phyloP scores from a whole-genome alignment of 176 grass and related monocot species.

The Musa schizocarpa region DNA sequence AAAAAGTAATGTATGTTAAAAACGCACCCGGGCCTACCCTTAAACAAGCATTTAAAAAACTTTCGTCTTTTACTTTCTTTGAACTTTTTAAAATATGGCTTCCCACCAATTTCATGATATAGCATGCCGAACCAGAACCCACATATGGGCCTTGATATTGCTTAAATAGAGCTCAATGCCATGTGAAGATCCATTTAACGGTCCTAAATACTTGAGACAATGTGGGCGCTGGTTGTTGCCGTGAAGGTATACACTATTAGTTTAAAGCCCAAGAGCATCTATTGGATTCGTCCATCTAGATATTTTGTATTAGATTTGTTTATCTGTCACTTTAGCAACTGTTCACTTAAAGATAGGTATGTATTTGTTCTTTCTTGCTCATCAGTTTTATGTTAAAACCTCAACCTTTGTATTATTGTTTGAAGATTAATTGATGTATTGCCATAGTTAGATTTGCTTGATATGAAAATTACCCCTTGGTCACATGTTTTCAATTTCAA shows the following conservation, averaged over 20 bases:
- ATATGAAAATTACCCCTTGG: no score
- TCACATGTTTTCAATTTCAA: no score
- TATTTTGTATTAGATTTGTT: neutral
- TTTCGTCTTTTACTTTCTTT: neutral
- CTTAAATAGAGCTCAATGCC: neutral
- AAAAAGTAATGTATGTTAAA: no score
- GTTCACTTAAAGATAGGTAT: no score
- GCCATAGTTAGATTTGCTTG: no score
- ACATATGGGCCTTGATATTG: neutral
- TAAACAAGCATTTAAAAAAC: no score
- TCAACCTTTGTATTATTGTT: no score
- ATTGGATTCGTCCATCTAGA: neutral
- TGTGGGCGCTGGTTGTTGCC: neutral
- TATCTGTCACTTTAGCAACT: neutral
- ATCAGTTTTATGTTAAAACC: no score
- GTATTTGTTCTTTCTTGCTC: no score
- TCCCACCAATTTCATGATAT: neutral
- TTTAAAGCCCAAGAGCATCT: neutral
- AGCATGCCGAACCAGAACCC: neutral
- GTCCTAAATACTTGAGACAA: neutral
- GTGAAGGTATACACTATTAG: neutral
- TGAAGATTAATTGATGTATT: no score
- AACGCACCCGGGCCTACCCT: no score
- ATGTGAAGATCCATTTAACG: neutral
- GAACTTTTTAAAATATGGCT: neutral